Evolutionary conservation across 441 rosid genomes (phyloP).

Genomic region (Populus hybrid): DNA sequence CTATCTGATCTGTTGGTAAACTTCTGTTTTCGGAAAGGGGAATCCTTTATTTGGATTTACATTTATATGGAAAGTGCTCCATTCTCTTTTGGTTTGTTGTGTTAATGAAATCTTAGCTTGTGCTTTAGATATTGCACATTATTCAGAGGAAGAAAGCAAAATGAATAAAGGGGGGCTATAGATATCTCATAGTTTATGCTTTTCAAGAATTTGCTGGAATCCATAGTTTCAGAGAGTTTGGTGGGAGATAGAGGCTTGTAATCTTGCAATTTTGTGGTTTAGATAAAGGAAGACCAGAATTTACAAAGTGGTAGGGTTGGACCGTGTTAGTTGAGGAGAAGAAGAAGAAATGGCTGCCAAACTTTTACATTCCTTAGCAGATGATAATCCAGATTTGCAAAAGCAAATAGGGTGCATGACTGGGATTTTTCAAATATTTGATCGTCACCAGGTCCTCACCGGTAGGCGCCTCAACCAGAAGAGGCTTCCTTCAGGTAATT

Average conservation of each 20-base stretch:
- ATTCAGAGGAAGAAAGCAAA: background rate
- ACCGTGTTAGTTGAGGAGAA: slow-evolving; percentile 9
- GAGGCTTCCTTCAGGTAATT: slow-evolving; percentile 70
- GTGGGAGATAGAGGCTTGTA: background rate
- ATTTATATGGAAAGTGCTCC: slow-evolving; percentile 36
- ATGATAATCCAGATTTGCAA: slow-evolving; percentile 84
- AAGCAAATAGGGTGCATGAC: slow-evolving; percentile 94
- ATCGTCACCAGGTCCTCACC: slow-evolving; percentile 57
- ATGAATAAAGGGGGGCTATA: background rate
- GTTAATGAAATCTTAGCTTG: slow-evolving; percentile 21
- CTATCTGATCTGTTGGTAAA: slow-evolving; percentile 20
- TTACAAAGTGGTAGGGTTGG: slow-evolving; percentile 6
- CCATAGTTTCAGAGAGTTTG: slow-evolving; percentile 14
- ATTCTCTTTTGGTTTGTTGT: slow-evolving; percentile 23
- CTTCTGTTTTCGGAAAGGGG: slow-evolving; percentile 27
- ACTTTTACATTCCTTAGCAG: slow-evolving; percentile 83
- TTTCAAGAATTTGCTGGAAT: background rate
- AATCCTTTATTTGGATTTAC: slow-evolving; percentile 24
- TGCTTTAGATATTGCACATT: background rate
- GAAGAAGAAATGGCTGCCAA: slow-evolving; percentile 72
- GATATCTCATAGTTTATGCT: slow-evolving; percentile 13
- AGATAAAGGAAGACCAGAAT: background rate
- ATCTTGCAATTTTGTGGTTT: slow-evolving; percentile 6
- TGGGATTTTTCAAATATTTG: slow-evolving; percentile 83
- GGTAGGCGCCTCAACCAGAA: slow-evolving; percentile 45